Evolutionary conservation across 352 stramenopile species (phyloP).

Genomic region (Blastocystis sp.): DNA sequence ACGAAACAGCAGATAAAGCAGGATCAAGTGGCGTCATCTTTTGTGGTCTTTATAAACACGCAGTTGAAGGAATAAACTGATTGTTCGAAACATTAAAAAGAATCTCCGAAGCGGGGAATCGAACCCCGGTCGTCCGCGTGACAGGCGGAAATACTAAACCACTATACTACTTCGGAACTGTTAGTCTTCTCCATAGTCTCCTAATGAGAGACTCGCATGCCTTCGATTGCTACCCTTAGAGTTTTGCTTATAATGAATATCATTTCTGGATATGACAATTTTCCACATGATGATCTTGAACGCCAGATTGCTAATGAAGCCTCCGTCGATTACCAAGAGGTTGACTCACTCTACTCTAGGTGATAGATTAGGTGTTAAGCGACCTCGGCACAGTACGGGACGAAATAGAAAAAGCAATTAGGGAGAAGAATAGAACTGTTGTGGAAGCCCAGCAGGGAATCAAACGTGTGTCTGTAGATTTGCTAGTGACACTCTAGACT

Average conservation of each 20-base stretch:
- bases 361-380: not conserved
- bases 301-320: not conserved
- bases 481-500: not conserved
- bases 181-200: not conserved
- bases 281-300: not conserved
- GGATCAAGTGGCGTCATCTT: conserved; percentile 1
- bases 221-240: not conserved
- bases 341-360: not conserved
- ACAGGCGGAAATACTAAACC: conserved; percentile 59
- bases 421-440: not conserved
- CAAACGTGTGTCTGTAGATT: not conserved
- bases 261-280: not conserved
- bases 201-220: not conserved
- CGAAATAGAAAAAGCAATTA: conserved; percentile 19
- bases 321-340: not conserved
- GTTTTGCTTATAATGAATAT: not conserved
- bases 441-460: not conserved
- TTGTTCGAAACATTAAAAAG: conserved; percentile 5
- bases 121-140: conserved; percentile 59
- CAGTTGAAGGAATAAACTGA: conserved; percentile 28
- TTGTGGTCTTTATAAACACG: conserved; percentile 30
- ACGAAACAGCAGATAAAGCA: not conserved
- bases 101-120: conserved; percentile 57
- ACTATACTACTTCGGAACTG: conserved; percentile 60
- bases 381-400: not conserved